These are phyloP conservation scores for Hyparrhenia diplandra DNA, from an alignment of 176 grass and related monocot genomes.

Conservation along the genomic window DNA sequence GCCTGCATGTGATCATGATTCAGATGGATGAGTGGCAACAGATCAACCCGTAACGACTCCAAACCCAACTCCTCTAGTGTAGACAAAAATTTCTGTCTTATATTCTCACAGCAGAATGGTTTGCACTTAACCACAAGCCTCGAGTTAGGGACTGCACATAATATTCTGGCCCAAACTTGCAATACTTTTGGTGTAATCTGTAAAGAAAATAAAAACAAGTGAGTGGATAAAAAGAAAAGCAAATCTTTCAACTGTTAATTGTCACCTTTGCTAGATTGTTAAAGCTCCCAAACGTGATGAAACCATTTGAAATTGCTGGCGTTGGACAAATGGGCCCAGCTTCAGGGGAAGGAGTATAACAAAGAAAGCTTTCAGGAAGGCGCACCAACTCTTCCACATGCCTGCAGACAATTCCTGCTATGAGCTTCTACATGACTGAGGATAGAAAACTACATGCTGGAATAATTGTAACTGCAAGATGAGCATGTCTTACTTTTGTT, in stretches of 20 bases:
- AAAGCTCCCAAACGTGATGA: slow-evolving; percentile 95
- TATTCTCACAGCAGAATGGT: slow-evolving; percentile 90
- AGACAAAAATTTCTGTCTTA: slow-evolving; percentile 84
- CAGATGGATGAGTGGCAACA: slow-evolving; percentile 94
- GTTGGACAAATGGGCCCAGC: slow-evolving; percentile 82
- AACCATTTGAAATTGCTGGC: slow-evolving; percentile 90
- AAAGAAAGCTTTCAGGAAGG: slow-evolving; percentile 92
- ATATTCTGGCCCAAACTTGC: slow-evolving; percentile 93
- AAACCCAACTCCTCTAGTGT: slow-evolving; percentile 82
- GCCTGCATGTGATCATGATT: slow-evolving; percentile 99
- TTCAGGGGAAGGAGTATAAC: slow-evolving; percentile 97
- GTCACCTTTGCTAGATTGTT: slow-evolving; percentile 99
- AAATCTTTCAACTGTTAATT: background rate
- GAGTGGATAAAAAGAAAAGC: slow-evolving; percentile 14
- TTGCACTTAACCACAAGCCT: slow-evolving; percentile 97
- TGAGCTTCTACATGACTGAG: slow-evolving; percentile 24
- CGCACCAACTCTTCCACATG: slow-evolving; percentile 90
- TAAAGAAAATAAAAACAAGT: slow-evolving; percentile 11
- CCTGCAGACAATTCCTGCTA: slow-evolving; percentile 38
- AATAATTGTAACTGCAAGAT: background rate
- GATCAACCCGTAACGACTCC: slow-evolving; percentile 78
- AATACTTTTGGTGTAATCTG: slow-evolving; percentile 95
- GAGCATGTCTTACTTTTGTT: slow-evolving; percentile 62
- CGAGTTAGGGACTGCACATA: slow-evolving; percentile 85
- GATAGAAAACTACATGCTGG: background rate